Percentiles rank a stretch among this genome's conserved stretches.
These are phyloP conservation scores for Picea sitchensis DNA, from an alignment of 75 land plant species.

Conservation along the genomic window DNA sequence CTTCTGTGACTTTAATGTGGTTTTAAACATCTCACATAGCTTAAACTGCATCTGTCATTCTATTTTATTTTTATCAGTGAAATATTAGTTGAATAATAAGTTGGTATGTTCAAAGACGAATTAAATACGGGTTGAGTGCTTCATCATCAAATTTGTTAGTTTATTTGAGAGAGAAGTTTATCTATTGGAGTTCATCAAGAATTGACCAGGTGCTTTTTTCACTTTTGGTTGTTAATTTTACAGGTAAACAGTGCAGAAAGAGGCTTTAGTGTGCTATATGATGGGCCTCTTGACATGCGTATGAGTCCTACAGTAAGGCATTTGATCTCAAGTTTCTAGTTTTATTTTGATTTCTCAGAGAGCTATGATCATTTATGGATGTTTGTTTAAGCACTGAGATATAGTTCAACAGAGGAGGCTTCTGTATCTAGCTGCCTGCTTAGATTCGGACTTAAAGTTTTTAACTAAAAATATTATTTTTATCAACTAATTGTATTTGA, in stretches of 20 bases:
- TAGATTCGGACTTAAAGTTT: too few species aligned
- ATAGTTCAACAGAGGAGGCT: too few species aligned
- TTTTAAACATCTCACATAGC: background rate
- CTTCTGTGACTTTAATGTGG: background rate
- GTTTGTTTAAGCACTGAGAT: background rate
- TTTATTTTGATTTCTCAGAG: background rate
- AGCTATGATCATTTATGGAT: background rate
- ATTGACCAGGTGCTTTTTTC: background rate
- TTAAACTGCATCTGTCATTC: background rate
- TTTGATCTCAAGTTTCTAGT: background rate
- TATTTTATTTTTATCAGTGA: background rate
- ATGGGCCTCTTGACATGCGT: conserved; percentile 98
- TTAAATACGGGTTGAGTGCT: background rate
- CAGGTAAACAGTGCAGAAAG: conserved; percentile 82
- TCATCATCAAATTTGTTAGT: background rate
- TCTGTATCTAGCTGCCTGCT: too few species aligned
- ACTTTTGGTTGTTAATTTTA: conserved; percentile 1
- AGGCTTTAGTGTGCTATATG: conserved; percentile 79
- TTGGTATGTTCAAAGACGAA: background rate
- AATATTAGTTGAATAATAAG: background rate
- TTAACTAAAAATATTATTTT: too few species aligned
- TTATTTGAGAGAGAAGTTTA: background rate
- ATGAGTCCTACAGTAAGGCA: conserved; percentile 84
- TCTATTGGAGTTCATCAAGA: background rate
- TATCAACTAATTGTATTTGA: too few species aligned